Conservation (phyloP, 768 basidiomycete species). For the Vararia minispora region DNA sequence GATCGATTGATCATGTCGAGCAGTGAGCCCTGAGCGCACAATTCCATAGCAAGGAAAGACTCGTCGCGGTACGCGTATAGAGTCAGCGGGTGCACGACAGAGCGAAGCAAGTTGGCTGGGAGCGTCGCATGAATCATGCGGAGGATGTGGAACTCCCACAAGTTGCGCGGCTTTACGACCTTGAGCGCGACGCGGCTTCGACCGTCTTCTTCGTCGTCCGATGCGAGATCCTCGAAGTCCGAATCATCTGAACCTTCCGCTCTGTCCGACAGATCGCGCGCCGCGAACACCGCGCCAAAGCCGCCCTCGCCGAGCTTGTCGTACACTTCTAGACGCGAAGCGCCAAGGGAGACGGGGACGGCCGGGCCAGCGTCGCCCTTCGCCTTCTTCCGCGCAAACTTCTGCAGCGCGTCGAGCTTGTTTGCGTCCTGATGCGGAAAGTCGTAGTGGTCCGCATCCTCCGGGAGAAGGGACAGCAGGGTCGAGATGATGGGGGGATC, state of each 20-base stretch:
- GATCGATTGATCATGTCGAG: slow-evolving; percentile 89
- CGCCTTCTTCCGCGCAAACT: slow-evolving; percentile 41
- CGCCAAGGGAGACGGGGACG: slow-evolving; percentile 51
- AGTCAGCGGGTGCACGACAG: slow-evolving; percentile 66
- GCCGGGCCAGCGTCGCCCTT: slow-evolving; percentile 23
- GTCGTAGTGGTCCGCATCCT: slow-evolving; percentile 53
- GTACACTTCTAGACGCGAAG: slow-evolving; percentile 53
- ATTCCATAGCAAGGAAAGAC: slow-evolving; percentile 79
- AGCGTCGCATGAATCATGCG: slow-evolving; percentile 64
- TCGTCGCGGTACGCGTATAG: slow-evolving; percentile 85
- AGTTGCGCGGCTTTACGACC: slow-evolving; percentile 75
- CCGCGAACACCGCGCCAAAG: slow-evolving; percentile 92
- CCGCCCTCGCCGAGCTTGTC: slow-evolving; percentile 96
- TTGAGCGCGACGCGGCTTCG: slow-evolving; percentile 77
- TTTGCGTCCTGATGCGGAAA: slow-evolving; percentile 40
- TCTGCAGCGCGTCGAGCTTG: slow-evolving; percentile 61
- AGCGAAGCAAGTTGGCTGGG: slow-evolving; percentile 43
- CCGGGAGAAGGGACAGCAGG: slow-evolving; percentile 51
- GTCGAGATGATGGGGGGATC: slow-evolving; percentile 51
- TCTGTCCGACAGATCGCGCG: slow-evolving; percentile 35
- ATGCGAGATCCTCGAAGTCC: slow-evolving; percentile 32
- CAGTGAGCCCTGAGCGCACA: slow-evolving; percentile 85
- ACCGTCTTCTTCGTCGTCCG: slow-evolving; percentile 35
- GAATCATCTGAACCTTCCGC: slow-evolving; percentile 28
- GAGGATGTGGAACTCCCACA: slow-evolving; percentile 91